These are phyloP conservation scores for Brachypodium distachyon DNA, from an alignment of 202 grass and related monocot species.

Conservation along the genomic window DNA sequence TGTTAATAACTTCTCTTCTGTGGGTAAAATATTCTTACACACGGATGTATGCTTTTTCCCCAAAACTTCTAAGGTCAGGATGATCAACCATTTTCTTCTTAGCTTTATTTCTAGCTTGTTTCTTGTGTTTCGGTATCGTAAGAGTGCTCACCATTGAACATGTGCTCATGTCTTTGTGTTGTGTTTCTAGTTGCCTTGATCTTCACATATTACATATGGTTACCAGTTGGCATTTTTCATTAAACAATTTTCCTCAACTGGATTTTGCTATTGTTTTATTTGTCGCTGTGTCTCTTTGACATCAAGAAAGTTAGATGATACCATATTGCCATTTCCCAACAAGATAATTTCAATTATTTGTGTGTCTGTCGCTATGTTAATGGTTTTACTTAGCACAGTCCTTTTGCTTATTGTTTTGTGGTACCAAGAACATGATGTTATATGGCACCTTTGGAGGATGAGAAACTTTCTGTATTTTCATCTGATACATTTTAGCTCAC, in stretches of 20 bases:
- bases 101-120: neutral
- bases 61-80: neutral
- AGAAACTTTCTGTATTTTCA: neutral
- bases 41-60: neutral
- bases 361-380: neutral
- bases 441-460: neutral
- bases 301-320: conserved; percentile 1
- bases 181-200: neutral
- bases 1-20: neutral
- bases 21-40: neutral
- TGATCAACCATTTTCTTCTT: neutral
- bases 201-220: neutral
- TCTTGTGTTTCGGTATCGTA: neutral
- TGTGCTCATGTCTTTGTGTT: neutral
- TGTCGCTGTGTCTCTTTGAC: neutral
- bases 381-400: neutral
- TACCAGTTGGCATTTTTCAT: neutral
- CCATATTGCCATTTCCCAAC: no score
- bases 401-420: conserved; percentile 1
- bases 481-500: neutral
- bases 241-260: neutral
- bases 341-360: neutral
- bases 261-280: neutral
- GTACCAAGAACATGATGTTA: neutral
- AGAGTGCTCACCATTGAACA: neutral